phyloP scores from a whole-genome alignment of 306 rosid species.

The Ormosia emarginata region DNA sequence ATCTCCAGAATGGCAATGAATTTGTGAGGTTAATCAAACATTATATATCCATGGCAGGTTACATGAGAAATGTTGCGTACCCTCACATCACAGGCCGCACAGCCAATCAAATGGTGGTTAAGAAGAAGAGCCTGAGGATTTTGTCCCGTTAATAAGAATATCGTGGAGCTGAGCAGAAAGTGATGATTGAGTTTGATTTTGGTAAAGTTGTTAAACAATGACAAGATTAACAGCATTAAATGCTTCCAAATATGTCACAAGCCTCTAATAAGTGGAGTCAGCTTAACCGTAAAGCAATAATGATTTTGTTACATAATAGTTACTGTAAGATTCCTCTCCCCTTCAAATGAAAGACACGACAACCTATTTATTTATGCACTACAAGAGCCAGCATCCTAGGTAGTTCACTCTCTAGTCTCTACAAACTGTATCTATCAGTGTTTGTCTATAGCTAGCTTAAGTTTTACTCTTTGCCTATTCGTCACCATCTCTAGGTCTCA shows the following conservation, averaged over 20 bases:
- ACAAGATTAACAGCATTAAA: not conserved
- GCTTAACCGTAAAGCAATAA: constrained; percentile 30
- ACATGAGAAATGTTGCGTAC: no score
- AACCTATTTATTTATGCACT: not conserved
- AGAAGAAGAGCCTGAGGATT: not conserved
- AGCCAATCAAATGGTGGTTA: no score
- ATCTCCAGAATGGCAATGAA: not conserved
- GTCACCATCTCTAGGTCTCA: constrained; percentile 4
- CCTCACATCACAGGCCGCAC: no score
- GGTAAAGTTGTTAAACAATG: constrained; percentile 8
- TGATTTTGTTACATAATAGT: not conserved
- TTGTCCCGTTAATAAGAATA: not conserved
- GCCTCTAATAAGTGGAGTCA: not conserved
- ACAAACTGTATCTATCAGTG: not conserved
- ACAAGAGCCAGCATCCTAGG: not conserved
- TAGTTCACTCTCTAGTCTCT: not conserved
- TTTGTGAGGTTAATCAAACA: no score
- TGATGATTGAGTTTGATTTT: not conserved
- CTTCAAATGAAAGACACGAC: not conserved
- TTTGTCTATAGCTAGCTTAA: constrained; percentile 15
- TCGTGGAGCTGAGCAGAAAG: not conserved
- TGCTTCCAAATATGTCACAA: constrained; percentile 13
- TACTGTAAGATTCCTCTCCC: not conserved
- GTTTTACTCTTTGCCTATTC: constrained; percentile 11
- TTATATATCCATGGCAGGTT: no score